Evolutionary conservation across 495 filamentous ascomycete species (phyloP).

Genomic region (Penicillium coffeae): DNA sequence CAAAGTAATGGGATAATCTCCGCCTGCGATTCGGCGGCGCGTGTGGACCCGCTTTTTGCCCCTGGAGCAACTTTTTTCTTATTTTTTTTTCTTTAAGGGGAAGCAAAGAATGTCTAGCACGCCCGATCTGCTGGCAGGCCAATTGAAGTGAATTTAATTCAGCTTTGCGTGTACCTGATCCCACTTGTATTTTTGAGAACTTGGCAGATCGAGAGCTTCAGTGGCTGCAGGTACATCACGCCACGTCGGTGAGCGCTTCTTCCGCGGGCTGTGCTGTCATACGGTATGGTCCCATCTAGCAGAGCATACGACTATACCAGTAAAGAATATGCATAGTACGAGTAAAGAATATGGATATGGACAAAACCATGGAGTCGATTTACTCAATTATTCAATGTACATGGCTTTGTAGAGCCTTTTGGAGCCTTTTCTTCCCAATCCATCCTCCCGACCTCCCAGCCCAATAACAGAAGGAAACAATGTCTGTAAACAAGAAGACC

Average conservation of each 20-base stretch:
- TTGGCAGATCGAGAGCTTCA: no score
- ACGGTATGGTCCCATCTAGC: no score
- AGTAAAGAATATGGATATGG: no score
- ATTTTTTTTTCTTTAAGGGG: background rate
- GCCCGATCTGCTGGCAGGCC: background rate
- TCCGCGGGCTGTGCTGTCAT: no score
- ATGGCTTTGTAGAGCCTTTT: background rate
- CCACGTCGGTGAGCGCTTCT: constrained; percentile 16
- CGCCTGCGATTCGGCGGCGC: constrained; percentile 23
- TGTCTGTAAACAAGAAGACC: background rate
- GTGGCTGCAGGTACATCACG: no score
- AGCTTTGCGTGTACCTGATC: no score
- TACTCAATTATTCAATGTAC: background rate
- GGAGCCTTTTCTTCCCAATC: background rate
- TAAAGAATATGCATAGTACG: no score
- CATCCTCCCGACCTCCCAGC: background rate
- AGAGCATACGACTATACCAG: no score
- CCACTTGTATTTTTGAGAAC: no score
- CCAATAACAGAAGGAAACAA: background rate
- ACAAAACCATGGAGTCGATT: background rate
- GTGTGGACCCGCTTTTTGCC: constrained; percentile 16
- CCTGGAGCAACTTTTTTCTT: constrained; percentile 2
- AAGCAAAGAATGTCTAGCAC: background rate
- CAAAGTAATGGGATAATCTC: constrained; percentile 22
- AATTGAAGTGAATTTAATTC: background rate